These are phyloP conservation scores for Fulvia fulva DNA, from an alignment of 2,329 filamentous ascomycete genomes.

Conservation along the genomic window DNA sequence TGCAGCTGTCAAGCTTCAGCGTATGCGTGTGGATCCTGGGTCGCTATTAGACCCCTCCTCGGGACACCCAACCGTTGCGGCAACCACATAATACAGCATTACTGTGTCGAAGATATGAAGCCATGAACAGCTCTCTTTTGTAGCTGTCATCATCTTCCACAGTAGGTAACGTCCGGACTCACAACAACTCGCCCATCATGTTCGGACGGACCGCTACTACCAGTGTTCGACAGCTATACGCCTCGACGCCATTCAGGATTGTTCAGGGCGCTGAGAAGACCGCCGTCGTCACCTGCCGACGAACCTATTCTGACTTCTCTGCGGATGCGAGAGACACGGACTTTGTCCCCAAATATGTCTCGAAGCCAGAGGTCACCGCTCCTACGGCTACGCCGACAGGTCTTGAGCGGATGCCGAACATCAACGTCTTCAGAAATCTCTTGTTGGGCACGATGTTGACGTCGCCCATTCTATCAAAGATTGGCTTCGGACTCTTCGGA, in stretches of 20 bases:
- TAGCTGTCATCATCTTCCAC: neutral
- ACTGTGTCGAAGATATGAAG: neutral
- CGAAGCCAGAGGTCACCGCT: slow-evolving; percentile 6
- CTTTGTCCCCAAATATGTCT: slow-evolving; percentile 10
- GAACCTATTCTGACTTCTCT: slow-evolving; percentile 9
- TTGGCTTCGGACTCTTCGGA: slow-evolving; percentile 31
- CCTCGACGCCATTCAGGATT: neutral
- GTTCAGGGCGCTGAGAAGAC: neutral
- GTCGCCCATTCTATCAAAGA: slow-evolving; percentile 30
- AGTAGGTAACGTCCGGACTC: neutral
- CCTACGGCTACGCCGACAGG: slow-evolving; percentile 12
- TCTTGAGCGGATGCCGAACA: slow-evolving; percentile 21
- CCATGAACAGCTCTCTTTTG: neutral
- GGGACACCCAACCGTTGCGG: neutral
- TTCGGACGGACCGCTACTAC: slow-evolving; percentile 1
- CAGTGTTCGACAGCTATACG: slow-evolving; percentile 2
- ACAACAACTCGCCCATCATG: neutral
- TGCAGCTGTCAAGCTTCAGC: neutral
- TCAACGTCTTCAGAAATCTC: slow-evolving; percentile 30
- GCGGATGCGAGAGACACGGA: slow-evolving; percentile 7
- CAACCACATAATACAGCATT: neutral
- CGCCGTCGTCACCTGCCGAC: neutral
- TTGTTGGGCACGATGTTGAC: slow-evolving; percentile 32
- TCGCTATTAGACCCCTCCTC: slow-evolving; percentile 2
- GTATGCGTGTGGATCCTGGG: slow-evolving; percentile 1